Evolutionary conservation across 78 protist genomes (phyloP).

Genomic region (Polysphondylium violaceum): DNA sequence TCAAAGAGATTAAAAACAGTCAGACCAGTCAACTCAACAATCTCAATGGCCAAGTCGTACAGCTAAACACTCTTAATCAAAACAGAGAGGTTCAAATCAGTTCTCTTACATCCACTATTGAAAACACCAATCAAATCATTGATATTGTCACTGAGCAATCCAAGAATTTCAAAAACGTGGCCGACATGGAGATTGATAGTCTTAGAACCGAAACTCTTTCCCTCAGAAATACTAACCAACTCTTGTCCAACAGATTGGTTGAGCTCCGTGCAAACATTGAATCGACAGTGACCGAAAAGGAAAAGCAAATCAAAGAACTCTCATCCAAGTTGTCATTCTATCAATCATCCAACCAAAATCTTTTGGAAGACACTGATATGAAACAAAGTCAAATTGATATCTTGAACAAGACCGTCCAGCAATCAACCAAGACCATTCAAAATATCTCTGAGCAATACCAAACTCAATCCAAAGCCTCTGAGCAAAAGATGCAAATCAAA

Average conservation of each 20-base stretch:
- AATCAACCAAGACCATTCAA: conserved; percentile 15
- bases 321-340: background rate
- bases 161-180: conserved; percentile 34
- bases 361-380: background rate
- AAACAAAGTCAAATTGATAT: conserved; percentile 57
- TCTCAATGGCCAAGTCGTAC: conserved; percentile 28
- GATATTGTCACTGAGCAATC: conserved; percentile 43
- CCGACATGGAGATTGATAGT: conserved; percentile 61
- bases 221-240: conserved; percentile 16
- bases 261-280: conserved; percentile 9
- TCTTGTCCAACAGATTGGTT: background rate
- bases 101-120: conserved; percentile 16
- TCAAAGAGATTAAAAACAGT: background rate
- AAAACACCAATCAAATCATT: conserved; percentile 38
- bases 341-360: background rate
- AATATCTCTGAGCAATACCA: conserved; percentile 9
- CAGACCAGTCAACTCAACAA: background rate
- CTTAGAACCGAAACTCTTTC: conserved; percentile 9
- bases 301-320: background rate
- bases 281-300: background rate
- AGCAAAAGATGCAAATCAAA: conserved; percentile 1
- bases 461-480: background rate
- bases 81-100: conserved; percentile 25
- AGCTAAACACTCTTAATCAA: background rate
- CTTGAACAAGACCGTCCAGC: conserved; percentile 23